Conservation (phyloP, 164 flowering plant genomes). For the Magnolia officinalis region DNA sequence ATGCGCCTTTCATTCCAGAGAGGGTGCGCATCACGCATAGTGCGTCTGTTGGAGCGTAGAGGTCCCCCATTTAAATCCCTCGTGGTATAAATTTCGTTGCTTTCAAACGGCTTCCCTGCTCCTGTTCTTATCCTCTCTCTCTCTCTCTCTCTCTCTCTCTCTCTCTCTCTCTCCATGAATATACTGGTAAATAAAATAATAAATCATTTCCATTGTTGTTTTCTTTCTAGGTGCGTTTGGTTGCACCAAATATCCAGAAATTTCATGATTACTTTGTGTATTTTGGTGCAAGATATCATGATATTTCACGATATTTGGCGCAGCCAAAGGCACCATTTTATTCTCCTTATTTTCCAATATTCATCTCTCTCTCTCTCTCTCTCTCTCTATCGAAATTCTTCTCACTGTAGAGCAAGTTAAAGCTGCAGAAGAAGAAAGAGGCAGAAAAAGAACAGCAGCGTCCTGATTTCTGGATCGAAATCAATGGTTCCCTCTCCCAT, state of each 20-base stretch:
- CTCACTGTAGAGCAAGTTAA: neutral
- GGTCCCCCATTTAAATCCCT: neutral
- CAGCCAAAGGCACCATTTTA: neutral
- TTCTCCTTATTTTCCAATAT: too few species aligned
- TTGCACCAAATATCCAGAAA: neutral
- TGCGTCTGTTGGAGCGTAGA: neutral
- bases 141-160: neutral
- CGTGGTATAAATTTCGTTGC: neutral
- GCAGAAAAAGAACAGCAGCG: conserved; percentile 23
- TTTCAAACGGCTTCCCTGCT: neutral
- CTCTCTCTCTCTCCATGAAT: neutral
- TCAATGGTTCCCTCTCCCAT: conserved; percentile 48
- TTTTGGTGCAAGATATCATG: neutral
- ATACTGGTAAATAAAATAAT: neutral
- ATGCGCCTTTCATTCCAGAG: too few species aligned
- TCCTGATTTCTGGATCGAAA: conserved; percentile 72
- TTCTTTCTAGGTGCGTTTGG: too few species aligned
- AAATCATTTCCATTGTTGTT: neutral
- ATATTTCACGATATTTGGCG: neutral
- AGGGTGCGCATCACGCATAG: too few species aligned
- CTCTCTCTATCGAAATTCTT: neutral
- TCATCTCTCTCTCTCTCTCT: neutral
- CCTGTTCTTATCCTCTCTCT: neutral
- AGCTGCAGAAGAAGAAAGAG: conserved; percentile 33
- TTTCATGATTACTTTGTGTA: neutral